Evolutionary conservation across 345 rosid genomes (phyloP).

Genomic region (Rhodomyrtus tomentosa): DNA sequence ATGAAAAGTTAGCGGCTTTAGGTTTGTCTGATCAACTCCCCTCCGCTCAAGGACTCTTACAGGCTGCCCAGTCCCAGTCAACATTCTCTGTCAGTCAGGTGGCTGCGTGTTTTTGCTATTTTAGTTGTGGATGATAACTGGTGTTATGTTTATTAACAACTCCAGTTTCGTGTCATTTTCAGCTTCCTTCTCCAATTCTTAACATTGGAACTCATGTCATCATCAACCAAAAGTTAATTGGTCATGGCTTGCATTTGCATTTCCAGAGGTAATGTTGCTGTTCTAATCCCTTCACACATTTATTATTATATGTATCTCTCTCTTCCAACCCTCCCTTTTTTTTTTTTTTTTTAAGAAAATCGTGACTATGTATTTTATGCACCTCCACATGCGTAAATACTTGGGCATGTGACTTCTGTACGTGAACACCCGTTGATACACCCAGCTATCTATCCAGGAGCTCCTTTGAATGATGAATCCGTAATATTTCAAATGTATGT

Average conservation of each 20-base stretch:
- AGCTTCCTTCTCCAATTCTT: constrained; percentile 68
- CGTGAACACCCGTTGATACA: not conserved
- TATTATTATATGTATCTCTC: not conserved
- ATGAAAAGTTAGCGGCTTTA: constrained; percentile 64
- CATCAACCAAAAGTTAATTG: constrained; percentile 66
- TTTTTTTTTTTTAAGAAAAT: not conserved
- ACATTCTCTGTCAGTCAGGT: constrained; percentile 68
- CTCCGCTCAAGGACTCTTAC: constrained; percentile 71
- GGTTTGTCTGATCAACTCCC: constrained; percentile 82
- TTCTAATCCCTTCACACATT: not conserved
- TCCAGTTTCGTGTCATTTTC: constrained; percentile 6
- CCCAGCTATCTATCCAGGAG: not conserved
- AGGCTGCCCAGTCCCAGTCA: constrained; percentile 59
- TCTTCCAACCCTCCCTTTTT: not conserved
- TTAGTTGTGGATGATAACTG: not conserved
- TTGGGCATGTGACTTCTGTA: not conserved
- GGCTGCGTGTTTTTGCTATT: not conserved
- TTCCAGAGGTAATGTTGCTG: constrained; percentile 65
- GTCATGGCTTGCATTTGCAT: constrained; percentile 63
- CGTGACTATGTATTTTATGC: not conserved
- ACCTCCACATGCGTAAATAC: not conserved
- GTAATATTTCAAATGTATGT: not conserved
- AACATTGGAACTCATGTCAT: constrained; percentile 77
- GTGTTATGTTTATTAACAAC: not conserved
- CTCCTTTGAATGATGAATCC: not conserved